phyloP scores from a whole-genome alignment of 345 rosid genomes.

The Anastatica hierochuntica region DNA sequence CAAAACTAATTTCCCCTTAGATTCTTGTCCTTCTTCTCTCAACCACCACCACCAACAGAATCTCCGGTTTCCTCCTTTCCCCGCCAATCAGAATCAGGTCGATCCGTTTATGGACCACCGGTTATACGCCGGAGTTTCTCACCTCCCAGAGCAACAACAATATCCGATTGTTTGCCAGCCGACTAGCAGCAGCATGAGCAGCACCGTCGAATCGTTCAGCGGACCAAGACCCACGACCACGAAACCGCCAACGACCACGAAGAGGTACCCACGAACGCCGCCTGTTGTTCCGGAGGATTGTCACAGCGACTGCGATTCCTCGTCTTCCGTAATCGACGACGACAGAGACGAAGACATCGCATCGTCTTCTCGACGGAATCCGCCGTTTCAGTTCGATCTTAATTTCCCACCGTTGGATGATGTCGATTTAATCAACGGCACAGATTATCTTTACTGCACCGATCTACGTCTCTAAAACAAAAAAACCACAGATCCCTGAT shows the following conservation, averaged over 20 bases:
- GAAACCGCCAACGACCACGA: not conserved
- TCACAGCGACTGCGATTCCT: constrained; percentile 85
- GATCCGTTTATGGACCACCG: constrained; percentile 35
- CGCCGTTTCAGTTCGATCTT: constrained; percentile 64
- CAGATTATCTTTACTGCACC: constrained; percentile 62
- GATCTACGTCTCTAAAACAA: constrained; percentile 62
- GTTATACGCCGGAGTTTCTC: constrained; percentile 24
- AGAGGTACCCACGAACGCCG: constrained; percentile 45
- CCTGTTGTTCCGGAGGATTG: constrained; percentile 72
- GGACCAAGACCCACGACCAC: constrained; percentile 47
- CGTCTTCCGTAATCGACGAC: constrained; percentile 70
- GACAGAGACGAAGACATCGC: constrained; percentile 34
- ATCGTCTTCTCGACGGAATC: constrained; percentile 32
- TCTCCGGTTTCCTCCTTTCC: constrained; percentile 14
- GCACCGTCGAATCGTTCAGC: constrained; percentile 89
- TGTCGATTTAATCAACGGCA: constrained; percentile 32
- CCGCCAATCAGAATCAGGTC: not conserved
- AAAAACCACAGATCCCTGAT: no score
- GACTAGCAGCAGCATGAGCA: constrained; percentile 76
- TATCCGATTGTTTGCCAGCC: constrained; percentile 40
- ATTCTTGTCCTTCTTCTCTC: not conserved
- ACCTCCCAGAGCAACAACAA: no score
- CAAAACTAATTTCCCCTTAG: constrained; percentile 64
- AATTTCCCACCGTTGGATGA: constrained; percentile 68
- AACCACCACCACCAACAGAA: not conserved